A percentile compares a stretch with the other conserved stretches of the same genome.
Evolutionary conservation across 169 alveolate genomes (phyloP).

Genomic region (Blepharisma undulans): DNA sequence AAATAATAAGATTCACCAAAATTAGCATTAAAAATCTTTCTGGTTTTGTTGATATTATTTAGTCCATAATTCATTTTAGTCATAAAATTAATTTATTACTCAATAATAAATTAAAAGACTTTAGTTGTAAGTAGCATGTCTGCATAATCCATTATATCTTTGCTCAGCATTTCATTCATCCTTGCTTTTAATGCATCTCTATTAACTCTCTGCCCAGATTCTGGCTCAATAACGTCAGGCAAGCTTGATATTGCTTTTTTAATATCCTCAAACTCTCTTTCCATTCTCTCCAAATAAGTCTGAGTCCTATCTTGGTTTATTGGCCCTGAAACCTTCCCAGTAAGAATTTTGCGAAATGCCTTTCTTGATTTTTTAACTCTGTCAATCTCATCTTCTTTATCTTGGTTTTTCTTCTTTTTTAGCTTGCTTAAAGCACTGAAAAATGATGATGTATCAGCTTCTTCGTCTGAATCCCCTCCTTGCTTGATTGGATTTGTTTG

Average conservation of each 20-base stretch:
- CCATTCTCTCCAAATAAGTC: neutral
- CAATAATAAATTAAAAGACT: neutral
- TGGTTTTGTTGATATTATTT: too few relatives aligned
- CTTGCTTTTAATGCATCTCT: neutral
- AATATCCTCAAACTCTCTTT: neutral
- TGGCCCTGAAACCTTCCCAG: neutral
- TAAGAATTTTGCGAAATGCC: neutral
- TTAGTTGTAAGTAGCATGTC: neutral
- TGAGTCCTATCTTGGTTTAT: neutral
- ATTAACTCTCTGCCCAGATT: neutral
- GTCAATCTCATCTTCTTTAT: neutral
- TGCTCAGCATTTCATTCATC: neutral
- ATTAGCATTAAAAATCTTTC: neutral
- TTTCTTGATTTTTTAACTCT: neutral
- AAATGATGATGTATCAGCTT: neutral
- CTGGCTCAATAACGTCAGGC: neutral
- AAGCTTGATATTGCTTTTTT: neutral
- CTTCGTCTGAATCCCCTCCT: constrained; percentile 3
- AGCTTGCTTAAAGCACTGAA: neutral
- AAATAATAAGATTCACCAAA: neutral
- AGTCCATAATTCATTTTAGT: neutral
- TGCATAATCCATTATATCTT: neutral
- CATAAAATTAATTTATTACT: neutral
- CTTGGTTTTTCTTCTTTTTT: neutral
- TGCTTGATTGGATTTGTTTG: neutral